These are phyloP conservation scores for Talaromyces amestolkiae DNA, from an alignment of 2,329 filamentous ascomycete genomes.

Conservation along the genomic window DNA sequence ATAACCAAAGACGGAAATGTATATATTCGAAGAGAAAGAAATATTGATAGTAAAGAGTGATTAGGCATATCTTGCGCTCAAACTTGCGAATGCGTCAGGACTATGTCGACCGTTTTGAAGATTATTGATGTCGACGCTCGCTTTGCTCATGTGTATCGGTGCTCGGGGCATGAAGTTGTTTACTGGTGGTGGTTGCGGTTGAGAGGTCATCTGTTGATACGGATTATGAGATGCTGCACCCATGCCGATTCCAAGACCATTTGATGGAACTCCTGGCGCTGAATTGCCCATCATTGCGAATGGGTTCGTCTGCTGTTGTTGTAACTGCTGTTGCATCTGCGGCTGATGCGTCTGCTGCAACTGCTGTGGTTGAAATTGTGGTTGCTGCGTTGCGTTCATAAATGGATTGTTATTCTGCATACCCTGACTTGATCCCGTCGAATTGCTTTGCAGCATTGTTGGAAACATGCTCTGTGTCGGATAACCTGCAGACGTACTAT, in stretches of 20 bases:
- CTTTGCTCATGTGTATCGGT: slow-evolving; percentile 46
- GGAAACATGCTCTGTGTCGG: slow-evolving; percentile 26
- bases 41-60: slow-evolving; percentile 1
- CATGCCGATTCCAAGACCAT: slow-evolving; percentile 22
- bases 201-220: slow-evolving; percentile 4
- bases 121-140: slow-evolving; percentile 49
- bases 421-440: slow-evolving; percentile 28
- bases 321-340: not conserved
- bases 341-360: not conserved
- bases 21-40: slow-evolving; percentile 5
- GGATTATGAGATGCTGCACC: slow-evolving; percentile 16
- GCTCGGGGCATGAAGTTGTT: slow-evolving; percentile 22
- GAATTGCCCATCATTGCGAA: slow-evolving; percentile 29
- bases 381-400: not conserved
- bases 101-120: slow-evolving; percentile 50
- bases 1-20: slow-evolving; percentile 2
- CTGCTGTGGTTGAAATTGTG: slow-evolving; percentile 6
- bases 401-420: slow-evolving; percentile 4
- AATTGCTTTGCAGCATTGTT: slow-evolving; percentile 28
- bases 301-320: slow-evolving; percentile 16
- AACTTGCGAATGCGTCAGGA: slow-evolving; percentile 51
- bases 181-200: slow-evolving; percentile 20
- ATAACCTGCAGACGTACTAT: slow-evolving; percentile 25
- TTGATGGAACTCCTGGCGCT: slow-evolving; percentile 13
- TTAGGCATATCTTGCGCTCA: slow-evolving; percentile 44